Evolutionary conservation across 2,329 filamentous ascomycete genomes (phyloP).

Genomic region (Elsinoe fawcettii): DNA sequence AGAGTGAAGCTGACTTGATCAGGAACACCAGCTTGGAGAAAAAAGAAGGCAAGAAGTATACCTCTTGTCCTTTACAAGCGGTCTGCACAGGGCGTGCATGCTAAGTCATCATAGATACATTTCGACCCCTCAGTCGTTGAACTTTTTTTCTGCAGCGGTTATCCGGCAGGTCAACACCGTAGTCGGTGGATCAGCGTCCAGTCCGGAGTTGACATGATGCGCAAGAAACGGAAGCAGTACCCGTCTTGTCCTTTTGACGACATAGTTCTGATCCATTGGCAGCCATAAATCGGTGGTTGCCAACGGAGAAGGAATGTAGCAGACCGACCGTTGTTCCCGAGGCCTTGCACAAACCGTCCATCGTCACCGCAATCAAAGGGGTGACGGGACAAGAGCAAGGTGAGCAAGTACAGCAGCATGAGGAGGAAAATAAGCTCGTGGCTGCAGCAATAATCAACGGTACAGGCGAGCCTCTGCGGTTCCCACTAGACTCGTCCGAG

Average conservation of each 20-base stretch:
- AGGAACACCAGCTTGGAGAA: background rate
- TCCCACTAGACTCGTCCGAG: slow-evolving; percentile 3
- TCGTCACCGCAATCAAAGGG: slow-evolving; percentile 1
- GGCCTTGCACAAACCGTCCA: background rate
- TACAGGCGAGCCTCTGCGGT: slow-evolving; percentile 6
- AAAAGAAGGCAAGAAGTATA: background rate
- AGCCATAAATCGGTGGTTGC: slow-evolving; percentile 10
- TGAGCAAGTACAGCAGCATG: background rate
- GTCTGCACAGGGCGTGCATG: background rate
- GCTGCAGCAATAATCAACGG: slow-evolving; percentile 14
- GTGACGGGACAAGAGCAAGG: background rate
- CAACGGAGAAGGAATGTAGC: slow-evolving; percentile 10
- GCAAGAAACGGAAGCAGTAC: background rate
- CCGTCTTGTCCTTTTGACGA: slow-evolving; percentile 7
- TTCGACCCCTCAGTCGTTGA: background rate
- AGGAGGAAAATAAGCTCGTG: slow-evolving; percentile 9
- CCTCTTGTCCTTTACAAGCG: background rate
- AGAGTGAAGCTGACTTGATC: background rate
- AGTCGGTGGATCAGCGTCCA: background rate
- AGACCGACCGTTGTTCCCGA: background rate
- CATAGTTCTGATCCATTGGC: slow-evolving; percentile 5
- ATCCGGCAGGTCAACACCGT: background rate
- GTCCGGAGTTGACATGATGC: background rate
- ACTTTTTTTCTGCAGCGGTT: background rate
- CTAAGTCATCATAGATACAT: background rate